Evolutionary conservation across 768 basidiomycete genomes (phyloP), one percentile per base, ranked within the genome.

Genomic region (Botryobasidium botryosum): DNA sequence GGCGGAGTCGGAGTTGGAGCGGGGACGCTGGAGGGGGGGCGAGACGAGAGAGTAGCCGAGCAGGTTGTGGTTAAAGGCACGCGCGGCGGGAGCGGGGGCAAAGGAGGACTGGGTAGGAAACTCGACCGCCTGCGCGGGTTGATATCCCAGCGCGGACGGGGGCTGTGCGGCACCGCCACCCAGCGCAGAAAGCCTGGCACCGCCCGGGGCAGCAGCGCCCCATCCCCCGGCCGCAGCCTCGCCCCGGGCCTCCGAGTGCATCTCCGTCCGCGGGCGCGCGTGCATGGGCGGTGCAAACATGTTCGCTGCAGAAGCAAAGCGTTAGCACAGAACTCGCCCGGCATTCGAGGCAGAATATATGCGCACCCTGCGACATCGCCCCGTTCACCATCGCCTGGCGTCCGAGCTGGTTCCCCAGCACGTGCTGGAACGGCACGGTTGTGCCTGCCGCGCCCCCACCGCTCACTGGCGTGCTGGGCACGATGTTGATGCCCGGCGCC

Each of bases 391-490:
- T n/a, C n/a, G n/a, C n/a, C n/a, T n/a, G n/a, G n/a, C n/a, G n/a
- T n/a, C n/a, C n/a, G n/a, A n/a, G n/a, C n/a, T n/a, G n/a, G n/a
- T n/a, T n/a, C n/a, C n/a, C n/a, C n/a, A n/a, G n/a, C n/a, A n/a
- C n/a, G n/a, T n/a, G n/a, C n/a, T n/a, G n/a, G n/a, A n/a, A n/a
- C n/a, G n/a, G n/a, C n/a, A n/a, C n/a, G n/a, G n/a, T n/a, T n/a
- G n/a, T n/a, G n/a, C n/a, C n/a, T n/a, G n/a, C n/a, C n/a, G 72
- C 75, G 6, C 39, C 53, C 17, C 49, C 48, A 35, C 75, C 77
- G 48, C 70, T 72, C 45, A 87, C 68, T 6, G 84, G 84, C 3
- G 84, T 87, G 18, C 83, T 80, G 33, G 84, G 84, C 5, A 85
- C 81, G 50, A 87, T 8, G 31, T 33, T 33, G 31, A 33, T 33